These are phyloP conservation scores for Carpinus fangiana DNA, from an alignment of 306 rosid genomes.

Conservation along the genomic window DNA sequence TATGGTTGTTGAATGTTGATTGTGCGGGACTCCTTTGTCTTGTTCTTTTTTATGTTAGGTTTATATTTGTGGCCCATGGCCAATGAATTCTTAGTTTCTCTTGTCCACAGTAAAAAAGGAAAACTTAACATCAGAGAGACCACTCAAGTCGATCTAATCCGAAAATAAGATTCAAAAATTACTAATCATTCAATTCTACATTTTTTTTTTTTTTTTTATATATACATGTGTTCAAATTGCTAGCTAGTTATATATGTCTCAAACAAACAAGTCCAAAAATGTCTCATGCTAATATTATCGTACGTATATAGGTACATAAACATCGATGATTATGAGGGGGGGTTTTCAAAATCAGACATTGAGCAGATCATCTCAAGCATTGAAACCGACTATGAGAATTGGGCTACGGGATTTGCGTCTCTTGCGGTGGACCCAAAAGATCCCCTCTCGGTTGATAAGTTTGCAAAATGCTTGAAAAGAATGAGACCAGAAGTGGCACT, in stretches of 20 bases:
- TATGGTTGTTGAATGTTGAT: not conserved
- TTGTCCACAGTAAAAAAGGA: not conserved
- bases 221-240: too few species aligned
- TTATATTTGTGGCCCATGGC: not conserved
- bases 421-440: constrained; percentile 55
- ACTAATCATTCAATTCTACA: too few species aligned
- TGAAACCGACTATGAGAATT: constrained; percentile 56
- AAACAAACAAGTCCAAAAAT: too few species aligned
- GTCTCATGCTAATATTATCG: not conserved
- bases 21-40: not conserved
- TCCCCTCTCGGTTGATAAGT: constrained; percentile 50
- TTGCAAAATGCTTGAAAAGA: constrained; percentile 44
- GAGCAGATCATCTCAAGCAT: constrained; percentile 50
- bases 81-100: too few species aligned
- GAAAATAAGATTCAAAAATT: too few species aligned
- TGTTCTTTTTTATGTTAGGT: not conserved
- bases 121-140: not conserved
- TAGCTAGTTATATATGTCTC: too few species aligned
- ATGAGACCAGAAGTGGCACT: constrained; percentile 59
- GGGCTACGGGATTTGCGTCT: constrained; percentile 54
- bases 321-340: constrained; percentile 75
- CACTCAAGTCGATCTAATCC: too few species aligned
- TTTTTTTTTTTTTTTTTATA: too few species aligned
- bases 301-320: constrained; percentile 55
- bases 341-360: constrained; percentile 55